These are phyloP conservation scores for Thermothelomyces thermophilus DNA, from an alignment of 2,329 filamentous ascomycete species.

Conservation along the genomic window DNA sequence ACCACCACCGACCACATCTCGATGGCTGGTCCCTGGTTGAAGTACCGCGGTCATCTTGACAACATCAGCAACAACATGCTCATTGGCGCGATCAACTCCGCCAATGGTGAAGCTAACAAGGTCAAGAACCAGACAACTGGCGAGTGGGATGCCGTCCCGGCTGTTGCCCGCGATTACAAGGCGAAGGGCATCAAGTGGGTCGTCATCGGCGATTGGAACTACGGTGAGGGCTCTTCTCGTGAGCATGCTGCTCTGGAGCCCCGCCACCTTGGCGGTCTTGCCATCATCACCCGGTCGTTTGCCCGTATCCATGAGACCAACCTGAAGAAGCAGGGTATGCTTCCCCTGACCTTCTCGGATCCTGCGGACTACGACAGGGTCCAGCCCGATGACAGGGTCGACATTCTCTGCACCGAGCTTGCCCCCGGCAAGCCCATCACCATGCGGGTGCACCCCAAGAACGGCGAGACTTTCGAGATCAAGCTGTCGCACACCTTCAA, in stretches of 20 bases:
- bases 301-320: conserved; percentile 99
- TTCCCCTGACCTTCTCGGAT: conserved; percentile 90
- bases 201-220: conserved; percentile 99
- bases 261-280: conserved; percentile 90
- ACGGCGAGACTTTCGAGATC: conserved; percentile 72
- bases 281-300: conserved; percentile 92
- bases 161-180: conserved; percentile 97
- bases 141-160: conserved; percentile 81
- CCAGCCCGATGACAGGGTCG: conserved; percentile 82
- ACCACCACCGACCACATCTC: conserved; percentile 97
- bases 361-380: conserved; percentile 98
- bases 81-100: conserved; percentile 93
- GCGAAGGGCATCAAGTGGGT: conserved; percentile 93
- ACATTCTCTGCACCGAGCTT: conserved; percentile 82
- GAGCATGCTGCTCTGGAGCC: conserved; percentile 98
- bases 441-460: conserved; percentile 84
- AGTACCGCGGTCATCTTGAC: conserved; percentile 97
- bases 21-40: conserved; percentile 94
- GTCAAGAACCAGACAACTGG: conserved; percentile 83
- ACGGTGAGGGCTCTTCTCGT: conserved; percentile 94
- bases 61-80: conserved; percentile 99
- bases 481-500: conserved; percentile 95
- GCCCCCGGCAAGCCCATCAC: conserved; percentile 90
- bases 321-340: conserved; percentile 99
- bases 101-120: conserved; percentile 97